Conservation (phyloP, 1,284 basidiomycete species). For the Cryptococcus deneoformans region DNA sequence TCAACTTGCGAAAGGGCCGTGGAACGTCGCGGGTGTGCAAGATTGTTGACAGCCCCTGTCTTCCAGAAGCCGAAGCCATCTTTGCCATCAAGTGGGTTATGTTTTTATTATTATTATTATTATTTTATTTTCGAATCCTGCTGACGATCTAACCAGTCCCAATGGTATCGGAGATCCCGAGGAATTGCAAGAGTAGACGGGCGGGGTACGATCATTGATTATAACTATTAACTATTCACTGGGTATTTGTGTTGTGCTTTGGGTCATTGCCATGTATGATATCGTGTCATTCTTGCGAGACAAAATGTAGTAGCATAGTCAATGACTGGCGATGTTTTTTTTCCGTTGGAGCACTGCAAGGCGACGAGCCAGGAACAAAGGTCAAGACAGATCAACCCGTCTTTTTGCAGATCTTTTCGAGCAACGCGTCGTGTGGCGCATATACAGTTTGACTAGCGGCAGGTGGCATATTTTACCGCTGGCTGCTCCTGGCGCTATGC, state of each 20-base stretch:
- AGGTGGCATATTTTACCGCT: too few relatives aligned
- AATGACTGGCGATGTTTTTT: not conserved
- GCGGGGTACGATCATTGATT: too few relatives aligned
- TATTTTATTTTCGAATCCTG: not conserved
- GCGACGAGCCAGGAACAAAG: not conserved
- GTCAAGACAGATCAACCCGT: too few relatives aligned
- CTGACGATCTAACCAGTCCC: constrained; percentile 38
- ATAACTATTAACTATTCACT: too few relatives aligned
- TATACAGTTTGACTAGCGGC: too few relatives aligned
- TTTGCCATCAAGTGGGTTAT: constrained; percentile 76
- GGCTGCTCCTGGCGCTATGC: too few relatives aligned
- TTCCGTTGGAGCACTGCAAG: not conserved
- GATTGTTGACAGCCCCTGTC: constrained; percentile 96
- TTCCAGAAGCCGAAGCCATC: constrained; percentile 94
- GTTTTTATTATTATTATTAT: too few relatives aligned
- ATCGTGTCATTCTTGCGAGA: not conserved
- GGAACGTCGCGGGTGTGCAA: constrained; percentile 93
- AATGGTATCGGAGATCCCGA: constrained; percentile 90
- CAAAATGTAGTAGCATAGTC: not conserved
- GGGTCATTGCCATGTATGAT: not conserved
- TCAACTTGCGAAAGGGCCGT: constrained; percentile 90
- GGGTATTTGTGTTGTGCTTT: too few relatives aligned
- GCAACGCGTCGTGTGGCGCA: too few relatives aligned
- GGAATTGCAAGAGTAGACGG: constrained; percentile 58
- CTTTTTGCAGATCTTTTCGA: too few relatives aligned